Base-by-base conservation (phyloP, 2,329 filamentous ascomycete genomes). In the Exophiala sideris region DNA sequence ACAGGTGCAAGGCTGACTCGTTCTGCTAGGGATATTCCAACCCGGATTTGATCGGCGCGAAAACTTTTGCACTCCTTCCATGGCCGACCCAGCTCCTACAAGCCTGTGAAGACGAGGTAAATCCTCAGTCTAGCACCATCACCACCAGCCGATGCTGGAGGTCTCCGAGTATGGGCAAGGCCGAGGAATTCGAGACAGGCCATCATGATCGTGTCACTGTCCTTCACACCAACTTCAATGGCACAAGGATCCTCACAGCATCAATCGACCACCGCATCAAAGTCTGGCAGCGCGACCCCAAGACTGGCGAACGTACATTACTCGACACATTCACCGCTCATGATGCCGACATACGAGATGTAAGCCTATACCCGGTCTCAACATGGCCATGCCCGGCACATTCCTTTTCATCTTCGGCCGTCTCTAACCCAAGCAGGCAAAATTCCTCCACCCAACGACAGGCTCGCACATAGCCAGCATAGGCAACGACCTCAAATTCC, bases 181-280 rank as follows among this genome's bases (percentile, higher is more conserved):
- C 52, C n/a, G 66, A 68, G 54, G 70, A 74, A 58, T 74, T 76
- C 60, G 72, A 75, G 56, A 67, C 73, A 35, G 73, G 71, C 56
- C 74, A 77, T 65, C 70, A 72, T 46, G 74, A 95, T 69, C 79
- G 94, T 41, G 88, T 95, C 48, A 85, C 91, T 61, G 87, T 89
- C 51, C 85, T 92, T 57, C 87, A 89, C 62, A 95, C 95, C 79
- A 96, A 96, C 71, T 86, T 85, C 62, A 95, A 95, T 70, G 92
- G 91, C 64, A 91, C 90, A 65, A 88, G 91, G 63, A 91, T 92
- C 77, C 88, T 91, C 39, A 94, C 91, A 2, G 91, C 90, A 33
- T 94, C 90, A 14, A 89, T 92, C 14, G 92, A 97, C 70, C 92
- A 95, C 70, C 89, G 88, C 69, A 87, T 97, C 66, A 90, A 91